These are phyloP conservation scores for Alternaria postmessia DNA, from an alignment of 2,329 filamentous ascomycete species.

Conservation along the genomic window DNA sequence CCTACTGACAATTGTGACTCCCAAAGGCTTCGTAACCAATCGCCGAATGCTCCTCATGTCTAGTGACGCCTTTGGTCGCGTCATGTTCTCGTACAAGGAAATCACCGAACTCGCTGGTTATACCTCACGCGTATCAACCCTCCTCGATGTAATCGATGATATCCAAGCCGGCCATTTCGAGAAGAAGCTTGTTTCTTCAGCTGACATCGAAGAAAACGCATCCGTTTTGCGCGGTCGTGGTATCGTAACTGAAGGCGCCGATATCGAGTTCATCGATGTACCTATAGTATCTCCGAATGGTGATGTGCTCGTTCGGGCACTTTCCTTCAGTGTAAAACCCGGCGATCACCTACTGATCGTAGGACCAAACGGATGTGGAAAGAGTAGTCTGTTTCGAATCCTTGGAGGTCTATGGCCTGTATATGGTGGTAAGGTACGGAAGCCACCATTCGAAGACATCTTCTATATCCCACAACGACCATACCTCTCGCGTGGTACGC, in stretches of 20 bases:
- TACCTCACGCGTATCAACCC: constrained; percentile 87
- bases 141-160: constrained; percentile 94
- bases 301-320: constrained; percentile 83
- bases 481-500: constrained; percentile 86
- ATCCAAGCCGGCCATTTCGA: constrained; percentile 89
- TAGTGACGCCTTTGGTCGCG: constrained; percentile 71
- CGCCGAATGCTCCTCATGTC: constrained; percentile 89
- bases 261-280: constrained; percentile 86
- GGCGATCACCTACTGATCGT: constrained; percentile 94
- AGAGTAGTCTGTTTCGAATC: constrained; percentile 95
- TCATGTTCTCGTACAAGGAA: constrained; percentile 68
- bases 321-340: constrained; percentile 86
- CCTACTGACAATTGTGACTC: constrained; percentile 11
- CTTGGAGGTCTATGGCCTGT: constrained; percentile 97
- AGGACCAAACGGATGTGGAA: constrained; percentile 96
- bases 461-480: constrained; percentile 98
- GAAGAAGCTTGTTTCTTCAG: constrained; percentile 94
- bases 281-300: constrained; percentile 98
- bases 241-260: constrained; percentile 78
- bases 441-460: constrained; percentile 90
- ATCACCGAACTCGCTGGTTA: constrained; percentile 95
- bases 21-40: constrained; percentile 85
- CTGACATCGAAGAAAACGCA: constrained; percentile 80
- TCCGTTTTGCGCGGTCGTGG: constrained; percentile 84
- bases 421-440: constrained; percentile 91